Base-by-base conservation (phyloP, 163 green algal genomes). In the Smithsoniella earleae region DNA sequence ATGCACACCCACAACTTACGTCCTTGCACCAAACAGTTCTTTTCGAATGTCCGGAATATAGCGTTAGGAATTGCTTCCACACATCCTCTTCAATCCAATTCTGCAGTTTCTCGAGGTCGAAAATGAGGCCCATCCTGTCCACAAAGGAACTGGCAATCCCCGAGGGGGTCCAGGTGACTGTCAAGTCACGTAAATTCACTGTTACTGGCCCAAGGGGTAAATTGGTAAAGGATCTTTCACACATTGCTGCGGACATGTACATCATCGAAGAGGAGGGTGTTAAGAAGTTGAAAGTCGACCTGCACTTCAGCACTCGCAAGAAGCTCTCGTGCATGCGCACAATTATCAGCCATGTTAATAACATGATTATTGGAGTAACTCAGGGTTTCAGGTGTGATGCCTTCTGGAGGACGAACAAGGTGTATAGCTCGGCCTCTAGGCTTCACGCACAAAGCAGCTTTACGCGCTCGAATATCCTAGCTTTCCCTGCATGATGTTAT, bases 351-450 rank as follows among this genome's bases (percentile, higher is more conserved):
- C 91, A 97, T 82, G 84, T 97, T 31, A 74, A 90, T 78, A 99
- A 99, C 88, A 81, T 98, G 80, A 95, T 98, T 83, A 95, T 85
- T 40, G 94, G 94, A 34, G 91, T 97, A 40, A 97, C 90, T 69
- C 93, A 93, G 84, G 95, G 95, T 76, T 99, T 95, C 77, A 82
- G 95, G 80, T 66, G 55, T 64, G 49, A 5, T 4, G 43, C 16
- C 43, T 54, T 54, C 18, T 18, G n/a, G n/a, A n/a, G n/a, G n/a
- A n/a, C n/a, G n/a, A n/a, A n/a, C n/a, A n/a, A n/a, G n/a, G n/a
- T n/a, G n/a, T n/a, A n/a, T n/a, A n/a, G n/a, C n/a, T n/a, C n/a
- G n/a, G n/a, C n/a, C n/a, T n/a, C n/a, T n/a, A n/a, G n/a, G n/a
- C n/a, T n/a, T n/a, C n/a, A n/a, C n/a, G n/a, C n/a, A n/a, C n/a